Base-by-base conservation (phyloP, 371 early-diverging fungal genomes). In the Haplosporangium sp. region DNA sequence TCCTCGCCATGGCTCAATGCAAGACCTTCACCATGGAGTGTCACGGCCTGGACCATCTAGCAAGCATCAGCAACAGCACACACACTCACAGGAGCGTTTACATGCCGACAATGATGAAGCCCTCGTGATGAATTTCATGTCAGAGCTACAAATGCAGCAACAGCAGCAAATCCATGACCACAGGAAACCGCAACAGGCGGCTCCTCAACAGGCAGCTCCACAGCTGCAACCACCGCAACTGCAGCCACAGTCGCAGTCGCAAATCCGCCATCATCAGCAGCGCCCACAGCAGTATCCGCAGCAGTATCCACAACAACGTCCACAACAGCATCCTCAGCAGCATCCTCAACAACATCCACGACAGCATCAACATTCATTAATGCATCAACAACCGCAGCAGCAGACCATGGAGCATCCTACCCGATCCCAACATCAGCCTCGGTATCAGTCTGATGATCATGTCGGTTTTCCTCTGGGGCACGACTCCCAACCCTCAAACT, bases 101-200 rank as follows among this genome's bases (percentile, higher is more conserved):
- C 71, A 50, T 9, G 54, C 67, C 12, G 72, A 68, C 20, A 68
- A 77, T 29, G 79, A 77, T 47, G 79, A 72, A 29, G 72, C 63
- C 1, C 16, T 61, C 5, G 72, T 77, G 12, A 64, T 77, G 68
- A 72, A 67, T 48, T 77, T 77, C 42, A 72, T 77, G 79, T 67
- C 64, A 10, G 71, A 76, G 38, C 55, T 76, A 23, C 77, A 76
- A 37, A 63, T 60, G 54, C 64, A 59, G 48, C 29, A 29, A 4
- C 66, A 62, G 41, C 74, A 73, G 61, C 69, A 70, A 20, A 41
- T 46, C n/a, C 68, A 68, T 50, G 62, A 18, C 16, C 59, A 21
- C 29, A 68, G 56, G 20, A 50, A 53, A 13, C 14, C 42, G 11
- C 62, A 55, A 36, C 56, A 50, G 41, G 5, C 62, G 6, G 23